Evolutionary conservation across 225 moss, liverwort and hornwort genomes (phyloP).

Genomic region (Pleurozium schreberi): DNA sequence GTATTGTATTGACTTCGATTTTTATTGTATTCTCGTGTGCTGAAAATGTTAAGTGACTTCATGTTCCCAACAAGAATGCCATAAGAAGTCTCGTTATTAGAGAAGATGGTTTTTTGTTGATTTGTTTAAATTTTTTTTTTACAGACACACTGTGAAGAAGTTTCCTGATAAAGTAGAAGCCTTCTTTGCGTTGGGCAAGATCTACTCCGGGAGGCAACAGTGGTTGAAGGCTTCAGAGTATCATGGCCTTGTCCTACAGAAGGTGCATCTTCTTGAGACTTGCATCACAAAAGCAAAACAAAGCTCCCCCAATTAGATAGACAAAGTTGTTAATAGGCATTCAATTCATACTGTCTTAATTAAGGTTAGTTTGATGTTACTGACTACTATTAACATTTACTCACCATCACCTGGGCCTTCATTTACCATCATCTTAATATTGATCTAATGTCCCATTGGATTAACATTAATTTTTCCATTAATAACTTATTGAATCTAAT

Average conservation of each 20-base stretch:
- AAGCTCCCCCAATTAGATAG: background rate
- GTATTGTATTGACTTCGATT: background rate
- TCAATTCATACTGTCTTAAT: background rate
- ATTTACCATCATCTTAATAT: background rate
- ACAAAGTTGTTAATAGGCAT: background rate
- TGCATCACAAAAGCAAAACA: background rate
- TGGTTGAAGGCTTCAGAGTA: slow-evolving; percentile 74
- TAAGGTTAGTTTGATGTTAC: background rate
- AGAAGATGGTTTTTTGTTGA: background rate
- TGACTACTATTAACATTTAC: background rate
- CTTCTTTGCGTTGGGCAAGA: slow-evolving; percentile 66
- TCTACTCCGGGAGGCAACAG: slow-evolving; percentile 58
- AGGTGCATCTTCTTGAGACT: slow-evolving; percentile 35
- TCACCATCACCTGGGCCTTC: background rate
- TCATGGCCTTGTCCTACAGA: slow-evolving; percentile 59
- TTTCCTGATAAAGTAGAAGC: slow-evolving; percentile 75
- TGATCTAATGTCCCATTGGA: background rate
- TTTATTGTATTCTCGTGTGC: background rate
- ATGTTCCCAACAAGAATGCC: background rate
- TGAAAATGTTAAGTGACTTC: background rate
- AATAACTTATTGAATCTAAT: background rate
- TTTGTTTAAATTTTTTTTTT: background rate
- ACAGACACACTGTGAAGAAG: slow-evolving; percentile 53
- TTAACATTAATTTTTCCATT: background rate
- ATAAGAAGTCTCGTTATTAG: background rate